Evolutionary conservation across 2,329 filamentous ascomycete species (phyloP).

Genomic region (Ploettnerulaceae sp.): DNA sequence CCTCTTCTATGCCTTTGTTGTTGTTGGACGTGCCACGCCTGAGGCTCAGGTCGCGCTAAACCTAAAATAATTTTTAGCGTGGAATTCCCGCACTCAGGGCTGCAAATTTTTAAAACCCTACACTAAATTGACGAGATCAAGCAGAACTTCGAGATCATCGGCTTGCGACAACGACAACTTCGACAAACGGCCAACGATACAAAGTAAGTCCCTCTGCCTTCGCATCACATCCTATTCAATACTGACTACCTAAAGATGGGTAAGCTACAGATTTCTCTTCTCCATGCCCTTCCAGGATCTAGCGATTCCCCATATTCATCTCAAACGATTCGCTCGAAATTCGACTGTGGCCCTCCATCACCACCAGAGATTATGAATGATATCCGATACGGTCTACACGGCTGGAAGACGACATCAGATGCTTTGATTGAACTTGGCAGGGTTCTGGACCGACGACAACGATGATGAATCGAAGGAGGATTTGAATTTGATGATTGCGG

Average conservation of each 20-base stretch:
- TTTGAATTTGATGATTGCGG: not conserved
- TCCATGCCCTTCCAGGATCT: slow-evolving; percentile 10
- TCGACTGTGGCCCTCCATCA: not conserved
- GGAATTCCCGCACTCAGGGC: slow-evolving; percentile 12
- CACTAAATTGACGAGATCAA: slow-evolving; percentile 18
- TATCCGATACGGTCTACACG: not conserved
- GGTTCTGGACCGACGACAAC: not conserved
- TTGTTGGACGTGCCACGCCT: not conserved
- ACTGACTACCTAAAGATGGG: slow-evolving; percentile 50
- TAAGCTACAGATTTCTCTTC: slow-evolving; percentile 43
- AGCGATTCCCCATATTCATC: not conserved
- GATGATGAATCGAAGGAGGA: not conserved
- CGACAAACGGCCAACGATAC: slow-evolving; percentile 41
- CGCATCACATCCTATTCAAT: slow-evolving; percentile 20
- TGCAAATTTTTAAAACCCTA: slow-evolving; percentile 21
- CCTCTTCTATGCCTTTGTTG: not conserved
- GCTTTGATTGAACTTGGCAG: too few relatives aligned
- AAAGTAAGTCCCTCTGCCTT: slow-evolving; percentile 42
- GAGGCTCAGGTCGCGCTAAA: not conserved
- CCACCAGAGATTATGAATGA: not conserved
- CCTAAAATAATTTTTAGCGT: slow-evolving; percentile 11
- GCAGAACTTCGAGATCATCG: slow-evolving; percentile 11
- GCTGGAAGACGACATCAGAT: too few relatives aligned
- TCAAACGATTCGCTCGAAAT: not conserved
- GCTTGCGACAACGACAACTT: slow-evolving; percentile 32